phyloP scores from a whole-genome alignment of 164 flowering plant genomes.

The Amborella trichopoda region DNA sequence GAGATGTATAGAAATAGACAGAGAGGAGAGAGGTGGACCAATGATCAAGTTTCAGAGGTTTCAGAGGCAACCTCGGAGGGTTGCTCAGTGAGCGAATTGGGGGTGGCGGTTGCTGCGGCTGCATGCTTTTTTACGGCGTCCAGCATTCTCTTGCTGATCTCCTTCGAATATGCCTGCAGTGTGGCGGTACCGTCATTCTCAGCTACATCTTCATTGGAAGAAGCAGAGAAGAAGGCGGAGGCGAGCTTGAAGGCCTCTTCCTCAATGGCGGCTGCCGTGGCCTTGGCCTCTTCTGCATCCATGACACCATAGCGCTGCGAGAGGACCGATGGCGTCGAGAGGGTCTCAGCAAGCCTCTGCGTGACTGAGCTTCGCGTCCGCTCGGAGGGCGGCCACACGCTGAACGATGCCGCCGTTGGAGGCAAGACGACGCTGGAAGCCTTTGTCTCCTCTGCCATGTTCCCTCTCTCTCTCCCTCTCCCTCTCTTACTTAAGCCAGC shows the following conservation, averaged over 20 bases:
- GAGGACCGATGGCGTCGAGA: slow-evolving; percentile 59
- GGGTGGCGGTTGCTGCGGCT: too few relatives aligned
- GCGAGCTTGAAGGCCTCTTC: slow-evolving; percentile 59
- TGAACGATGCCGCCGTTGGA: too few relatives aligned
- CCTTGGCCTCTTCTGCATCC: slow-evolving; percentile 48
- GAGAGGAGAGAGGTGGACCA: too few relatives aligned
- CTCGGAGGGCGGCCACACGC: slow-evolving; percentile 88
- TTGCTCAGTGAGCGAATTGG: too few relatives aligned
- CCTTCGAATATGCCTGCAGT: slow-evolving; percentile 80
- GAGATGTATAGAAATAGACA: too few relatives aligned
- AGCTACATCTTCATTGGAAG: slow-evolving; percentile 12
- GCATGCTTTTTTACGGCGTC: too few relatives aligned
- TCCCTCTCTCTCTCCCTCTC: too few relatives aligned
- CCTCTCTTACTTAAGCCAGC: too few relatives aligned
- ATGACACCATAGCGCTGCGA: slow-evolving; percentile 77
- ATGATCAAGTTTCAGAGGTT: too few relatives aligned
- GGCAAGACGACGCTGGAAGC: too few relatives aligned
- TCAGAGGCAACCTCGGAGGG: too few relatives aligned
- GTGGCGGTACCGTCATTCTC: slow-evolving; percentile 67
- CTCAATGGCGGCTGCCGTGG: slow-evolving; percentile 53
- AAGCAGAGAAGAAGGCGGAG: background rate
- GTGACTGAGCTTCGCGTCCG: slow-evolving; percentile 81
- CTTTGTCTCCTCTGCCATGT: too few relatives aligned
- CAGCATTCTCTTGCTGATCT: slow-evolving; percentile 84
- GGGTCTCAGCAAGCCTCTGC: slow-evolving; percentile 64